phyloP scores from a whole-genome alignment of 345 rosid species.

The Aquilaria yunnanensis region DNA sequence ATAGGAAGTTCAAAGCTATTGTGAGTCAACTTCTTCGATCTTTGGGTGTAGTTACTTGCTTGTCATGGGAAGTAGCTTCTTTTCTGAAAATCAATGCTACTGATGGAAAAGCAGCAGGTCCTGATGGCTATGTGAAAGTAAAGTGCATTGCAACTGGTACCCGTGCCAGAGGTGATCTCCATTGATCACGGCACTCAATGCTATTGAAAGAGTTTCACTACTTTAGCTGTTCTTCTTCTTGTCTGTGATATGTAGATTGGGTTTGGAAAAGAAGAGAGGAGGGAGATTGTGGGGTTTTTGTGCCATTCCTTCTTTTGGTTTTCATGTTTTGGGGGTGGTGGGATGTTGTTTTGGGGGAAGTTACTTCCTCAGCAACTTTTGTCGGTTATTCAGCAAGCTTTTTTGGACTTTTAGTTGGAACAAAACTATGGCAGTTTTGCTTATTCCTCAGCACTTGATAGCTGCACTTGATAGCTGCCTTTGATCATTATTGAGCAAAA shows the following conservation, averaged over 20 bases:
- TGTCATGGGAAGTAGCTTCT: conserved; percentile 92
- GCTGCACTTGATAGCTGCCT: no score
- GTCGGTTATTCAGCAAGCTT: no score
- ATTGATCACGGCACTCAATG: neutral
- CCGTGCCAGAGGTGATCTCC: conserved; percentile 59
- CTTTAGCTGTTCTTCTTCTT: neutral
- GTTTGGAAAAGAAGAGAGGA: conserved; percentile 1
- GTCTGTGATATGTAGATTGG: conserved; percentile 4
- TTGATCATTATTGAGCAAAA: no score
- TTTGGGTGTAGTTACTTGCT: conserved; percentile 46
- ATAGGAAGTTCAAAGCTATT: conserved; percentile 58
- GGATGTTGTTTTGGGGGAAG: no score
- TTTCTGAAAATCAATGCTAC: conserved; percentile 56
- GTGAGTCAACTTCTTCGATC: conserved; percentile 60
- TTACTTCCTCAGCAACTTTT: no score
- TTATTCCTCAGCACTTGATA: no score
- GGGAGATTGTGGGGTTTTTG: neutral
- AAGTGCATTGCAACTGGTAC: conserved; percentile 91
- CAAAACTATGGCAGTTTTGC: no score
- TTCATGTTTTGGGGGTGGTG: no score
- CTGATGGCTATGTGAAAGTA: conserved; percentile 62
- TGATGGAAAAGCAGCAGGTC: conserved; percentile 55
- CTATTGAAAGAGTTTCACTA: neutral
- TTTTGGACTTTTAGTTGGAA: no score
- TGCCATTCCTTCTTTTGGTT: no score